These are phyloP conservation scores for Rubus idaeus DNA, from an alignment of 306 rosid species.

Conservation along the genomic window DNA sequence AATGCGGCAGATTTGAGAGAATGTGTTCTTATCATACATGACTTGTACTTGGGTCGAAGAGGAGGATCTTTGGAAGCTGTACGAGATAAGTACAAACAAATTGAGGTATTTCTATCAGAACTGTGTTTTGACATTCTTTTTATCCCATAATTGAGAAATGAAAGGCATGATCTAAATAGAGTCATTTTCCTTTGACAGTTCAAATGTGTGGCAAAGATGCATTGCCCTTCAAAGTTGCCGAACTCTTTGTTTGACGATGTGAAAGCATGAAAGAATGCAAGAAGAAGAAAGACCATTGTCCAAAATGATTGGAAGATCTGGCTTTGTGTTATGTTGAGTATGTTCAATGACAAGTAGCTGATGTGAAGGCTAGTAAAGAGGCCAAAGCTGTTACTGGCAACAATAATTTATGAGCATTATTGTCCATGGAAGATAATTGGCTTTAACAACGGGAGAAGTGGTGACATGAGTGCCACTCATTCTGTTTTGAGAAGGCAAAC, in stretches of 20 bases:
- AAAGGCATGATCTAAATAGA: conserved; percentile 16
- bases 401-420: no score
- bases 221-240: conserved; percentile 72
- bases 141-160: background rate
- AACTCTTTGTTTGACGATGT: conserved; percentile 49
- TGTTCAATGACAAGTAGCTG: background rate
- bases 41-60: conserved; percentile 69
- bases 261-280: conserved; percentile 11
- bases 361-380: no score
- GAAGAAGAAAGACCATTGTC: background rate
- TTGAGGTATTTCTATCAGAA: conserved; percentile 46
- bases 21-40: conserved; percentile 62
- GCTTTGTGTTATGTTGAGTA: background rate
- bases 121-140: background rate
- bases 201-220: conserved; percentile 62
- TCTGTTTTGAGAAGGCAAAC: no score
- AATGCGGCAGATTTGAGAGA: conserved; percentile 63
- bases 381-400: no score
- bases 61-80: conserved; percentile 61
- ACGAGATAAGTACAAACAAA: conserved; percentile 87
- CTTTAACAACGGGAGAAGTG: no score
- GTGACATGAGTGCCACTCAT: no score
- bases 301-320: background rate
- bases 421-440: no score
- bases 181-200: conserved; percentile 44